Evolutionary conservation across 1,284 basidiomycete genomes (phyloP).

Genomic region (Ganoderma lingzhi): DNA sequence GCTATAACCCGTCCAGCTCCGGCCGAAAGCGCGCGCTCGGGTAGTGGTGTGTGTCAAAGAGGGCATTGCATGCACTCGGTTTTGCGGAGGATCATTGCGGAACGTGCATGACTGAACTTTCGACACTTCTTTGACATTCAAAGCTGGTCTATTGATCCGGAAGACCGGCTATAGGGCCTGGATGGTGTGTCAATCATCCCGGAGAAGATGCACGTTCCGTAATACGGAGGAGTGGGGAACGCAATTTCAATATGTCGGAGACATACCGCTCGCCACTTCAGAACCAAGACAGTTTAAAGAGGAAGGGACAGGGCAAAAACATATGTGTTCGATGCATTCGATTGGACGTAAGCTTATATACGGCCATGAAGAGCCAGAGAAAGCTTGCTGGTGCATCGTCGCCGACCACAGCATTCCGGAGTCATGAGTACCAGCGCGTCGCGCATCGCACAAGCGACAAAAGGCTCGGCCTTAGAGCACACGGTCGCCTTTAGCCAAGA

Average conservation of each 20-base stretch:
- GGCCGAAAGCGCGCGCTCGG: constrained; percentile 1
- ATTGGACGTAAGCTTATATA: background rate
- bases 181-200: constrained; percentile 1
- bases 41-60: background rate
- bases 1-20: constrained; percentile 2
- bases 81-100: constrained; percentile 8
- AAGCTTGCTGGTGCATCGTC: background rate
- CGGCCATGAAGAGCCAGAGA: background rate
- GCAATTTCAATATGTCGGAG: background rate
- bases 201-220: constrained; percentile 1
- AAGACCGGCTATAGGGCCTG: background rate
- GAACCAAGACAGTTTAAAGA: background rate
- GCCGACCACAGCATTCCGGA: background rate
- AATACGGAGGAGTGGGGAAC: background rate
- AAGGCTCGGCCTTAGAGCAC: background rate
- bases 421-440: background rate
- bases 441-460: background rate
- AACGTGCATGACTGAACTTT: background rate
- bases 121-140: background rate
- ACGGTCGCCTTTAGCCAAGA: constrained; percentile 1
- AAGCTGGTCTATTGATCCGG: background rate
- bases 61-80: background rate
- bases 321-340: background rate
- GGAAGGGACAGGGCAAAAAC: background rate
- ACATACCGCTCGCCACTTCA: too few species aligned